Base-by-base conservation (phyloP, 441 rosid genomes). In the Manihot esculenta region DNA sequence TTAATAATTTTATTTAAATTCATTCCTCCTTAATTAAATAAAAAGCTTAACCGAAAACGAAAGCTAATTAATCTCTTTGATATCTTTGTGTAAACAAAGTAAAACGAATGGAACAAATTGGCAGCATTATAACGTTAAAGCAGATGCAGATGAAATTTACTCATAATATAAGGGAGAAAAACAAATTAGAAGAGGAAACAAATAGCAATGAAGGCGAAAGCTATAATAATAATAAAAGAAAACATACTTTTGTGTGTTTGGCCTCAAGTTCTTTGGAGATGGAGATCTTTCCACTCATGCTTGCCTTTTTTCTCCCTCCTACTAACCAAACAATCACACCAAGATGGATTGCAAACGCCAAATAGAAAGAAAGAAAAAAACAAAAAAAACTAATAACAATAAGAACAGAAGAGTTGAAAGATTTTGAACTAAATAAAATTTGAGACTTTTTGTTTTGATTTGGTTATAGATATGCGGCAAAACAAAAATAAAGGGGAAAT, bases 221-320 rank as follows among this genome's bases (percentile, higher is more conserved):
- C n/a, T n/a, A n/a, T n/a, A n/a, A n/a, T n/a, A n/a, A n/a, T n/a
- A n/a, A n/a, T n/a, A 63, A 15, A 11, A 18, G 11, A 7, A 53
- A 56, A 61, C 71, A 42, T 42, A 91, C 97, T 93, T 91, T 91
- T 58, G 80, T 72, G 71, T 89, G 97, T 74, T 79, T 88, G 65
- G 89, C 93, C 70, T 88, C 85, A 50, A 89, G 93, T 77, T 91
- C 97, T 70, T 86, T 89, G 74, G 93, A 84, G 72, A 91, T 83
- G 53, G 85, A 80, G 72, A 93, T 88, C 83, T 91, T 91, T 72
- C 80, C 78, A 81, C 86, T 91, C 91, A 85, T 88, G 30, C 64
- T 81, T 59, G 41, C 55, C 71, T n/a, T n/a, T 44, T 72, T 20
- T 49, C 51, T 33, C 18, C 45, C 24, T 8, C 7, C 7, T 71